Evolutionary conservation across 495 filamentous ascomycete genomes (phyloP), one percentile per base, ranked within the genome.

Genomic region (Opeltia flavorubescens): DNA sequence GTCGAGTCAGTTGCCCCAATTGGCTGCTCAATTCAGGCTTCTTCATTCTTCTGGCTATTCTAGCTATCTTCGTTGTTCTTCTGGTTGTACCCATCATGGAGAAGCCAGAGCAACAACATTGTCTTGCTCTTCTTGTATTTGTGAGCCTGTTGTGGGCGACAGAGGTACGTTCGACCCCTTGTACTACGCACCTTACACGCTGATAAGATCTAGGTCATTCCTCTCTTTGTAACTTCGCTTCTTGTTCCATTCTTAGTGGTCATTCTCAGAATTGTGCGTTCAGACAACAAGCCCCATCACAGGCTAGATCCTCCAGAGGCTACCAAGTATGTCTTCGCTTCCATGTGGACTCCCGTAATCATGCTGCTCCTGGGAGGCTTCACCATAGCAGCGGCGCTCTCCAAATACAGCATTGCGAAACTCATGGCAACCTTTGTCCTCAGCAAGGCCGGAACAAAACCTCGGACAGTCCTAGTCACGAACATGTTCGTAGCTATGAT

Each of bases 281-380:
- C 77, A 17, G 83, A 88, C 26, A 71, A 76, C 5, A 77, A 76
- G 56, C 81, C 81, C 0, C 68, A 88, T 54, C 53, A 64, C 25
- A 78, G 89, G 26, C 67, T 96, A 13, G 70, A 71, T 20, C 72
- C 86, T 1, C 84, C 84, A 53, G 71, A 75, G 23, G 87, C 91
- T 4, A 81, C 87, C 0, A 71, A 71, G 43, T 86, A 81, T 56
- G 79, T 95, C 29, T 95, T 96, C 55, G 68, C 85, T 25, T 80
- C 91, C 17, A 99, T 99, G 91, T 99, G 91, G 91, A 95, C 89
- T 8, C 88, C 93, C 0, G 91, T 96, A 27, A 99, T 99, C 52
- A 96, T 96, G 93, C 75, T 99, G 11, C 75, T 99, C 18, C 79
- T 99, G 17, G 91, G 91, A 52, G 91, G 91, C 7, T 99, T 99